These are phyloP conservation scores for Oidium heveae DNA, from an alignment of 2,329 filamentous ascomycete species.

Conservation along the genomic window DNA sequence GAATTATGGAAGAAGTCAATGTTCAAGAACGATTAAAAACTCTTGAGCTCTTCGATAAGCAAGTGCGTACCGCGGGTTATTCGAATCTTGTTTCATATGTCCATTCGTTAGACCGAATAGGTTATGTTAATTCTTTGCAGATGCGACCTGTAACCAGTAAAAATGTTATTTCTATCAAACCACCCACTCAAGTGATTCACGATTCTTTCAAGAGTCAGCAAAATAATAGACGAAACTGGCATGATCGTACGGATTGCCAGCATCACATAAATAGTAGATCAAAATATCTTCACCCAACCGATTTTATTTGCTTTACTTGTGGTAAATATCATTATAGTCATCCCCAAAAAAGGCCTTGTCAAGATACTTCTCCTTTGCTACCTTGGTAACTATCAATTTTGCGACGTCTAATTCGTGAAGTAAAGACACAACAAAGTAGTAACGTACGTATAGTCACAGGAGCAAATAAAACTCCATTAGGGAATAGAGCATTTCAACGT, in stretches of 20 bases:
- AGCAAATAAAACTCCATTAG: not conserved
- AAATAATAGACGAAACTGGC: not conserved
- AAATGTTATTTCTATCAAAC: not conserved
- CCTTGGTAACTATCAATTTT: not conserved
- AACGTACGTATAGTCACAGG: not conserved
- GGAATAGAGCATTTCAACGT: not conserved
- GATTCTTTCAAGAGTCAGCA: not conserved
- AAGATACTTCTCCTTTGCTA: not conserved
- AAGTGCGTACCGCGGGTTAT: not conserved
- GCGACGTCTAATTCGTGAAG: not conserved
- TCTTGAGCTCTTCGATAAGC: not conserved
- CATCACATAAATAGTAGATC: not conserved
- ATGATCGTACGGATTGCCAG: not conserved
- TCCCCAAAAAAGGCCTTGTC: not conserved
- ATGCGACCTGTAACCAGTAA: not conserved
- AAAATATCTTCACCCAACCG: not conserved
- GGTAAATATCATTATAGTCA: not conserved
- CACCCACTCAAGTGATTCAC: not conserved
- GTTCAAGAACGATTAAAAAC: not conserved
- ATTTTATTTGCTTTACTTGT: not conserved
- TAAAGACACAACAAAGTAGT: not conserved
- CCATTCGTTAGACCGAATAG: not conserved
- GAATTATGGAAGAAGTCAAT: not conserved
- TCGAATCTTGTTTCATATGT: not conserved
- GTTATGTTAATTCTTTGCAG: not conserved